A percentile compares a stretch with the other conserved stretches of the same genome.
phyloP scores from a whole-genome alignment of 2,329 filamentous ascomycete genomes.

The Colletotrichum aenigma region DNA sequence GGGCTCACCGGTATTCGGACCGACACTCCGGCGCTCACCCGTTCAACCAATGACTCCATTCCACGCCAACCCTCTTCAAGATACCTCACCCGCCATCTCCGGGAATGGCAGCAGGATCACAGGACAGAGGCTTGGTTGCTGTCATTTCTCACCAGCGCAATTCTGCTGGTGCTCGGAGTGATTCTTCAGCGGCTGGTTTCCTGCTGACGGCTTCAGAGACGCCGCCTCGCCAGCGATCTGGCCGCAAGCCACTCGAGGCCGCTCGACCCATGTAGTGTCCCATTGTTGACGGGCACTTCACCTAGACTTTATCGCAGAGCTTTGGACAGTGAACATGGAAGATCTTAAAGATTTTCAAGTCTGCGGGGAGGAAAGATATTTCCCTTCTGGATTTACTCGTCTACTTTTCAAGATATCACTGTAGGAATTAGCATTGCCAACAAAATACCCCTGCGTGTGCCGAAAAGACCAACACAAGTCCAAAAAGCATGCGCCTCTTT shows the following conservation, averaged over 20 bases:
- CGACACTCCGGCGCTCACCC: constrained; percentile 10
- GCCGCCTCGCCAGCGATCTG: neutral
- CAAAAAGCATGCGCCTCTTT: neutral
- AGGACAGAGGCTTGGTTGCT: neutral
- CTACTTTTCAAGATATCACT: neutral
- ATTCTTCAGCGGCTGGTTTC: neutral
- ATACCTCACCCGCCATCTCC: constrained; percentile 2
- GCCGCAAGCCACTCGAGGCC: neutral
- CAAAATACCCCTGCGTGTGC: neutral
- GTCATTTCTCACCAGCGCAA: neutral
- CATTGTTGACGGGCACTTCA: neutral
- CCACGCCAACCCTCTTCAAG: constrained; percentile 14
- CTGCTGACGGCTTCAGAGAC: neutral
- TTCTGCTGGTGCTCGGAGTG: neutral
- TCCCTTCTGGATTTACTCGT: neutral
- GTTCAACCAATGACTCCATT: neutral
- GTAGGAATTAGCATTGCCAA: neutral
- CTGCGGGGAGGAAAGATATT: neutral
- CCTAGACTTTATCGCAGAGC: neutral
- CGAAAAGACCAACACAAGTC: neutral
- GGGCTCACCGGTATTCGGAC: constrained; percentile 12
- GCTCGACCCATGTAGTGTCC: neutral
- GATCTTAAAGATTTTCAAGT: neutral
- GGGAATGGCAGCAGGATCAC: neutral
- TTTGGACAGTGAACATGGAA: neutral